Base-by-base conservation (phyloP, 2,329 filamentous ascomycete genomes). In the Pseudonectria foliicola region DNA sequence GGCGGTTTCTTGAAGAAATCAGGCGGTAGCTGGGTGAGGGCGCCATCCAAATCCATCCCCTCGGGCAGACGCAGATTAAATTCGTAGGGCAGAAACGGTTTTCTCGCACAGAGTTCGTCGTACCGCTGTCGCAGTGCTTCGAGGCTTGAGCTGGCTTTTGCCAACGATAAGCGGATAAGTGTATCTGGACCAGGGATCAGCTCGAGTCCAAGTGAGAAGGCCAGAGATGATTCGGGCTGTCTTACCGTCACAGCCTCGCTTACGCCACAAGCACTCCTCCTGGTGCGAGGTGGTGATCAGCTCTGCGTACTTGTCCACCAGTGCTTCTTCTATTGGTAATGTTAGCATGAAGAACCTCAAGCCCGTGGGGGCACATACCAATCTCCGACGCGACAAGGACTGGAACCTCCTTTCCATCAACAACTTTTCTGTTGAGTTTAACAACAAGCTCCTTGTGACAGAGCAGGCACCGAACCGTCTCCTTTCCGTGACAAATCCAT, bases 401-500 rank as follows among this genome's bases (percentile, higher is more conserved):
- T 1, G 68, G 54, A 2, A 72, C 63, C 48, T 77, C 69, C 40
- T 68, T 70, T 10, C 74, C 75, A 25, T 76, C 70, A 4, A 68
- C 63, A 37, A 71, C 70, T 50, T 73, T 76, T 35, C 71, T 70
- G 50, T 75, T 80, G 24, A 94, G 66, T 61, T 85, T 87, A 34
- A 96, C 84, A 4, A 92, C 75, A 27, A 95, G 70, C 49, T 93
- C 85, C 50, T 83, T 82, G 54, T 82, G 82, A 54, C 92, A 98
- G 3, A 89, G 77, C 27, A 83, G 80, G 57, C 92, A 98, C 13
- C 80, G 77, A 12, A 96, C 86, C 4, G 84, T 84, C 60, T 94
- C 88, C 45, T 80, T 79, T 49, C 82, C 82, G 29, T 83, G 78
- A 52, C 90, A 95, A 4, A 82, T 71, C 90, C 92, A 98, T 1